Conservation (phyloP, 2,329 filamentous ascomycete genomes). For the Gaeumannomyces sp. region DNA sequence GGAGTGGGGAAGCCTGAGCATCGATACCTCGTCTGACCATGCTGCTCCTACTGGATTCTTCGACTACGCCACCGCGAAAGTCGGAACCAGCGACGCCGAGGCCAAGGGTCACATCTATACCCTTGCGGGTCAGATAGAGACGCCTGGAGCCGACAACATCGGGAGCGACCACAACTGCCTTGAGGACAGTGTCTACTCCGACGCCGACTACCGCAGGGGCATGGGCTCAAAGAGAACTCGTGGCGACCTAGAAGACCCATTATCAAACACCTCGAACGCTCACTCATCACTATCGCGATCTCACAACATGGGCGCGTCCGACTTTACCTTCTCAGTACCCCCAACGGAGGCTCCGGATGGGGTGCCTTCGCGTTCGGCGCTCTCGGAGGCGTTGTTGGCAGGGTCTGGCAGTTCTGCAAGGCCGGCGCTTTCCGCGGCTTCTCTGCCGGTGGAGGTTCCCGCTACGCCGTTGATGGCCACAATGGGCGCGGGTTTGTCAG, state of each 20-base stretch:
- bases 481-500: neutral
- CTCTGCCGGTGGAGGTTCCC: constrained; percentile 73
- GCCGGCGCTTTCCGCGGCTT: constrained; percentile 72
- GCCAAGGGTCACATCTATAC: constrained; percentile 32
- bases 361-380: constrained; percentile 53
- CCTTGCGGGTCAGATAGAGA: constrained; percentile 48
- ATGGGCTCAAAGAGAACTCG: constrained; percentile 41
- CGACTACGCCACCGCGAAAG: constrained; percentile 15
- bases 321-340: constrained; percentile 14
- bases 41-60: constrained; percentile 1
- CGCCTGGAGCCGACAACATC: constrained; percentile 30
- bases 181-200: constrained; percentile 53
- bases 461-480: constrained; percentile 42
- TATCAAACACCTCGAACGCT: neutral
- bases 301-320: neutral
- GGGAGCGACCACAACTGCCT: constrained; percentile 21
- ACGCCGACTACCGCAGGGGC: constrained; percentile 47
- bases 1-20: constrained; percentile 26
- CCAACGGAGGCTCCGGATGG: constrained; percentile 38
- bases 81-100: neutral
- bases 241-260: constrained; percentile 28
- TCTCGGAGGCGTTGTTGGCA: constrained; percentile 64
- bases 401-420: constrained; percentile 80
- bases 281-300: neutral
- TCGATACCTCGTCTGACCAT: constrained; percentile 18